Base-by-base conservation (phyloP, 441 rosid species). In the Dalechampia spathulata region DNA sequence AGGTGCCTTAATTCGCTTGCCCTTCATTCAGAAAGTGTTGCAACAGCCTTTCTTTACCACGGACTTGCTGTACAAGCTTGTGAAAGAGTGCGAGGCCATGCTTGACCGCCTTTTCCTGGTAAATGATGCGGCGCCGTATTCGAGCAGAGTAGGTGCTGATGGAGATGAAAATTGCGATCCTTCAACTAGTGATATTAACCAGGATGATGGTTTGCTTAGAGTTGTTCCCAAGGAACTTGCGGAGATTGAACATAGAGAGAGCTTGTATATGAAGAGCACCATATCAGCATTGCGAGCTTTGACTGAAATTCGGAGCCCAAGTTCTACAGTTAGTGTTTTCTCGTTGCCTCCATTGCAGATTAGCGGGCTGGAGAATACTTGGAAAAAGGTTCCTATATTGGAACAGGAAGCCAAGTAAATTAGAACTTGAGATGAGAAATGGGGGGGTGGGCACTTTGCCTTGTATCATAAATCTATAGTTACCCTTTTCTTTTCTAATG, bases 41-140 rank as follows among this genome's bases (percentile, higher is more conserved):
- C 89, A 78, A 16, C 81, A 88, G 58, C 96, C 98, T 4, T 91
- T 91, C 68, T 91, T 73, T 79, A 78, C 95, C 0, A 86, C 90
- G 0, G 91, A 88, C 63, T 60, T 92, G 68, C 86, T 92, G 37
- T 69, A 74, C 74, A 80, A 76, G 61, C 78, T 88, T 30, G 86
- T 92, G 27, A 80, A 86, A 64, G 86, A 84, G 60, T 86, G 91
- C 0, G 91, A 88, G 71, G 57, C 72, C 13, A 75, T 84, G 82
- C 86, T 88, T 1, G 85, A 87, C 11, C 57, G 57, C 43, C 83
- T 87, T 23, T 74, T 83, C 60, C 86, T 82, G 1, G 65, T 14
- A 49, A 64, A 36, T 2, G 75, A 61, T 32, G 51, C 25, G 19
- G 51, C 25, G 19, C 52, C 55, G 8, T 30, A 4, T 53, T 55